phyloP scores from a whole-genome alignment of 257 asterid genomes.

The Ilex aquifolium region DNA sequence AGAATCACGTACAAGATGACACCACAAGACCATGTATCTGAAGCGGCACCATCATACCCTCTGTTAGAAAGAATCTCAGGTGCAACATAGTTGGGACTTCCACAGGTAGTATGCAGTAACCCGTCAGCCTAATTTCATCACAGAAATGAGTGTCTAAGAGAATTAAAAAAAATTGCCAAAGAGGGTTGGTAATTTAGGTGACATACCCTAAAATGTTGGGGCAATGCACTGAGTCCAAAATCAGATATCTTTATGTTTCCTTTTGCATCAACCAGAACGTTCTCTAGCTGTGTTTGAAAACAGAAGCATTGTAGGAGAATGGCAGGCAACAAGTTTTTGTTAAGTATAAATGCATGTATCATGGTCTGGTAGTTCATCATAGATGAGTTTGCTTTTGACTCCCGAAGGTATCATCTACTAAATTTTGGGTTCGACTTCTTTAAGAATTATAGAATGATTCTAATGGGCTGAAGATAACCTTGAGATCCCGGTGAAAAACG shows the following conservation, averaged over 20 bases:
- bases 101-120: constrained; percentile 90
- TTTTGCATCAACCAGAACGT: constrained; percentile 64
- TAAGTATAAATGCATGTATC: too few relatives aligned
- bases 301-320: background rate
- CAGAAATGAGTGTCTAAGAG: constrained; percentile 8
- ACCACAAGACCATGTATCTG: constrained; percentile 97
- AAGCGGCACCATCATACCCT: constrained; percentile 90
- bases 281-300: constrained; percentile 68
- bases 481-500: constrained; percentile 92
- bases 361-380: too few relatives aligned
- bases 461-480: constrained; percentile 15
- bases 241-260: constrained; percentile 78
- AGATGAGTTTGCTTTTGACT: too few relatives aligned
- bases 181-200: background rate
- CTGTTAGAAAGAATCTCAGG: constrained; percentile 88
- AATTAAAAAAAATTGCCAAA: constrained; percentile 3
- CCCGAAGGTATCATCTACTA: too few relatives aligned
- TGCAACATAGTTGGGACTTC: constrained; percentile 99
- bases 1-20: constrained; percentile 87
- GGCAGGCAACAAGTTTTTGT: too few relatives aligned
- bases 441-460: background rate
- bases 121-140: constrained; percentile 68
- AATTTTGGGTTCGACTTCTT: too few relatives aligned
- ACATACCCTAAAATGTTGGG: constrained; percentile 86
- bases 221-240: constrained; percentile 97